Evolutionary conservation across 306 rosid genomes (phyloP).

Genomic region (Elaeagnus macrophylla): DNA sequence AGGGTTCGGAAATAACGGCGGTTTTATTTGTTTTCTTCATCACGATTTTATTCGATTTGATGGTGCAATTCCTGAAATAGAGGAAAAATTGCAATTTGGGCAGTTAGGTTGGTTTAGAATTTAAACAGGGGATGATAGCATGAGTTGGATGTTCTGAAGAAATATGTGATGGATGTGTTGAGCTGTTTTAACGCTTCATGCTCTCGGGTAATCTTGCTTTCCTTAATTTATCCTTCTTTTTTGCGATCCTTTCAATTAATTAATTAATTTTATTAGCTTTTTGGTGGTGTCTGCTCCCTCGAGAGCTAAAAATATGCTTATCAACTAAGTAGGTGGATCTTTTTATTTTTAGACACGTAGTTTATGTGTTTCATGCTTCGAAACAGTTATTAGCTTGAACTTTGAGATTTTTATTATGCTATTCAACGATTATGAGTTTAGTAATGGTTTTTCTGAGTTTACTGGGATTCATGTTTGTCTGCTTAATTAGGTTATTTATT

Average conservation of each 20-base stretch:
- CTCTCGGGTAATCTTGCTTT: conserved; percentile 48
- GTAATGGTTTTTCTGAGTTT: too few species aligned
- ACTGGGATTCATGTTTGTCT: too few species aligned
- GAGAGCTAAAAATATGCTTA: too few species aligned
- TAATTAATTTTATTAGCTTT: conserved; percentile 4
- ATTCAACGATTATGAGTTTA: too few species aligned
- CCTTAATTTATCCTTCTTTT: not conserved
- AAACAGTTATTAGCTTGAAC: too few species aligned
- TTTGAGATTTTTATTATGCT: too few species aligned
- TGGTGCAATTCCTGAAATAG: conserved; percentile 31
- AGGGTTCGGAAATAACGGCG: conserved; percentile 19
- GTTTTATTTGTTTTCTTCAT: conserved; percentile 1
- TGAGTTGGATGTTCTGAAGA: conserved; percentile 33
- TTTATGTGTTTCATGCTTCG: too few species aligned
- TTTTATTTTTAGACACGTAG: too few species aligned
- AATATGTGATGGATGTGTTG: conserved; percentile 52
- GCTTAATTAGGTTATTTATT: too few species aligned
- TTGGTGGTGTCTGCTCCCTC: too few species aligned
- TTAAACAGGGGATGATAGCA: conserved; percentile 28
- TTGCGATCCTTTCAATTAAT: conserved; percentile 2
- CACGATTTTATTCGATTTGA: conserved; percentile 19
- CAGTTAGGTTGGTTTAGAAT: conserved; percentile 38
- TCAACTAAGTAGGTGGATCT: too few species aligned
- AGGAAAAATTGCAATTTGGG: conserved; percentile 16
- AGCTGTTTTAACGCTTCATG: conserved; percentile 63